phyloP scores from a whole-genome alignment of 2,329 filamentous ascomycete species.

The Xylariaceae sp. region DNA sequence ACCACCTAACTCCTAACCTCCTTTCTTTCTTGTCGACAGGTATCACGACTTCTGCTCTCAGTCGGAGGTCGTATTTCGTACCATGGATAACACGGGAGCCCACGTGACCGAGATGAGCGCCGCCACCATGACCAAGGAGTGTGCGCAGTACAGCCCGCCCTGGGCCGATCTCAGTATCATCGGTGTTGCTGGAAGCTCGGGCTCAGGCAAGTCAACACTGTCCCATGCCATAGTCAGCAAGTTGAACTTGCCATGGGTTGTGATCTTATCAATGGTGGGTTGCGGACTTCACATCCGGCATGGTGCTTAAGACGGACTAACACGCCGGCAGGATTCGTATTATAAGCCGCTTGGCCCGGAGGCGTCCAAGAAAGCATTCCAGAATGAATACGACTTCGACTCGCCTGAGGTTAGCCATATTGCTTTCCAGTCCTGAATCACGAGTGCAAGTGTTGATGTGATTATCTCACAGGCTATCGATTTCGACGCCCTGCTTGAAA shows the following conservation, averaged over 20 bases:
- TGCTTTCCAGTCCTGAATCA: neutral
- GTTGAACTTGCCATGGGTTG: constrained; percentile 93
- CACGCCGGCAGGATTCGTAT: constrained; percentile 74
- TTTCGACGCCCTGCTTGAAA: constrained; percentile 80
- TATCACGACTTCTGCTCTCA: constrained; percentile 8
- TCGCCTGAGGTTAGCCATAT: constrained; percentile 59
- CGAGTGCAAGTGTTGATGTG: constrained; percentile 22
- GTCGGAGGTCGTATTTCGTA: constrained; percentile 5
- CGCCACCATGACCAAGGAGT: constrained; percentile 44
- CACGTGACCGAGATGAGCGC: constrained; percentile 31
- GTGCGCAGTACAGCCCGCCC: constrained; percentile 81
- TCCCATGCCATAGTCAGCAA: constrained; percentile 86
- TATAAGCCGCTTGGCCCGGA: constrained; percentile 84
- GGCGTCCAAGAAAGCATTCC: constrained; percentile 73
- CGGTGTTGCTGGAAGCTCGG: constrained; percentile 89
- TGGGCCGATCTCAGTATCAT: constrained; percentile 97
- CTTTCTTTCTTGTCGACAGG: constrained; percentile 9
- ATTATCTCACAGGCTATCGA: constrained; percentile 63
- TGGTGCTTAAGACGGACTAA: constrained; percentile 15
- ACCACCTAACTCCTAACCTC: neutral
- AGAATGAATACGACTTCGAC: constrained; percentile 94
- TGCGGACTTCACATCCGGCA: constrained; percentile 9
- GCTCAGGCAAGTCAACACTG: constrained; percentile 90
- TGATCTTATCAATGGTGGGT: constrained; percentile 89
- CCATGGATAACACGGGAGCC: constrained; percentile 30